These are phyloP conservation scores for Clonostachys solani DNA, from an alignment of 2,329 filamentous ascomycete species.

Conservation along the genomic window DNA sequence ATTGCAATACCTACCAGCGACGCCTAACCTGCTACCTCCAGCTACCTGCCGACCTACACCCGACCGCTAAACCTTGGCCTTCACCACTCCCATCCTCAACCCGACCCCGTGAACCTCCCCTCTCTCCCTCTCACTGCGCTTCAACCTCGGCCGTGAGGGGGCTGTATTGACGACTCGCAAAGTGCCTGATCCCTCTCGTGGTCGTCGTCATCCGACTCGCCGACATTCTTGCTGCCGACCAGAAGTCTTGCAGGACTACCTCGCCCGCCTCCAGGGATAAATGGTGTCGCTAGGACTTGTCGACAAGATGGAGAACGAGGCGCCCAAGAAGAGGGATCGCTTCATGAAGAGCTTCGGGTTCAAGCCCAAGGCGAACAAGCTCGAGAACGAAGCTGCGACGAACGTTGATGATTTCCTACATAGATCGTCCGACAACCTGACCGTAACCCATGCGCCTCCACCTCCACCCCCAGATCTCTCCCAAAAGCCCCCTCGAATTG, in stretches of 20 bases:
- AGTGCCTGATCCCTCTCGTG: background rate
- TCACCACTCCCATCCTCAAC: too few relatives aligned
- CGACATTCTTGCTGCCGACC: background rate
- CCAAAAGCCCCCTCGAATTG: constrained; percentile 50
- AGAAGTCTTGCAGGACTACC: background rate
- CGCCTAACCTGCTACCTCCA: too few relatives aligned
- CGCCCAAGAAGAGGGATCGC: constrained; percentile 42
- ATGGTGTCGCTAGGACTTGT: background rate
- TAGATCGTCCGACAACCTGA: constrained; percentile 49
- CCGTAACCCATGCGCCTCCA: constrained; percentile 46
- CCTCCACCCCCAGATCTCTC: constrained; percentile 29
- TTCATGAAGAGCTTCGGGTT: constrained; percentile 60
- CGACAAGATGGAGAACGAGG: constrained; percentile 38
- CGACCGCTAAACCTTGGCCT: too few relatives aligned
- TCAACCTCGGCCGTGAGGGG: background rate
- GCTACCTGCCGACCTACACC: too few relatives aligned
- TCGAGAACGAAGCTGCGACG: constrained; percentile 27
- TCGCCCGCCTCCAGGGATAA: too few relatives aligned
- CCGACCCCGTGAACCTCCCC: background rate
- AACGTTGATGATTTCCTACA: constrained; percentile 57
- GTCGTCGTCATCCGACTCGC: background rate
- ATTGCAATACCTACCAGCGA: background rate
- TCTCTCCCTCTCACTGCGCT: background rate
- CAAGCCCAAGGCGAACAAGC: constrained; percentile 31
- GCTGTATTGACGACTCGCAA: background rate